Evolutionary conservation across 2,329 filamentous ascomycete species (phyloP).

Genomic region (Neobulgaria alba): DNA sequence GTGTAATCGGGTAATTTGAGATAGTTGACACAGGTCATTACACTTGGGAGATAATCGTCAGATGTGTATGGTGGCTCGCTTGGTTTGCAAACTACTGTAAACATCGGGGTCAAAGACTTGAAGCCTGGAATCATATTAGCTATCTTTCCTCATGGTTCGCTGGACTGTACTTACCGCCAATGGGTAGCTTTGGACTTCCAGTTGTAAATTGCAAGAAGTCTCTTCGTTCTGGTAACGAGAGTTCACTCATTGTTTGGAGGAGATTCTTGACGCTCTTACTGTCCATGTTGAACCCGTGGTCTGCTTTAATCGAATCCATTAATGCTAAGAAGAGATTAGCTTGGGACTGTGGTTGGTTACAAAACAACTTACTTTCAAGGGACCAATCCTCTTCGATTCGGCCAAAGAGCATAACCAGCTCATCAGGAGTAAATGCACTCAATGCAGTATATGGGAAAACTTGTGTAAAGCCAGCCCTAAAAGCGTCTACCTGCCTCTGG

Average conservation of each 20-base stretch:
- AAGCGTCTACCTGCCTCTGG: slow-evolving; percentile 80
- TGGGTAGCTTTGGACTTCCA: slow-evolving; percentile 93
- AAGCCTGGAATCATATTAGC: slow-evolving; percentile 58
- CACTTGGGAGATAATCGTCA: slow-evolving; percentile 96
- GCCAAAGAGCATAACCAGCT: slow-evolving; percentile 91
- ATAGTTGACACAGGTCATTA: slow-evolving; percentile 99
- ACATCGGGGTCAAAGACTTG: slow-evolving; percentile 94
- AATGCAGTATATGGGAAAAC: slow-evolving; percentile 94
- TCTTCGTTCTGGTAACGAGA: slow-evolving; percentile 64
- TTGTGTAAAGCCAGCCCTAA: slow-evolving; percentile 83
- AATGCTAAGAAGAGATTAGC: slow-evolving; percentile 49
- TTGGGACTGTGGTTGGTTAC: neutral
- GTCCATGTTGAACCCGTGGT: slow-evolving; percentile 98
- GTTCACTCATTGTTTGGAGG: slow-evolving; percentile 88
- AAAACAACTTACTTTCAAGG: slow-evolving; percentile 68
- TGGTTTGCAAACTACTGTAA: slow-evolving; percentile 98
- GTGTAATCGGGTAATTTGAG: slow-evolving; percentile 96
- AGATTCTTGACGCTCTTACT: slow-evolving; percentile 92
- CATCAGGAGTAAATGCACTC: slow-evolving; percentile 87
- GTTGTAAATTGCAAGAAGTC: slow-evolving; percentile 98
- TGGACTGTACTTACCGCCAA: slow-evolving; percentile 66
- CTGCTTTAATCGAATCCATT: slow-evolving; percentile 97
- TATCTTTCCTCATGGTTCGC: neutral
- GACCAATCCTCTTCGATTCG: slow-evolving; percentile 94
- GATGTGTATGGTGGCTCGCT: slow-evolving; percentile 88